Percentiles rank a stretch among this genome's conserved stretches.
These are phyloP conservation scores for Colletotrichum abscissum DNA, from an alignment of 2,329 filamentous ascomycete species.

Conservation along the genomic window DNA sequence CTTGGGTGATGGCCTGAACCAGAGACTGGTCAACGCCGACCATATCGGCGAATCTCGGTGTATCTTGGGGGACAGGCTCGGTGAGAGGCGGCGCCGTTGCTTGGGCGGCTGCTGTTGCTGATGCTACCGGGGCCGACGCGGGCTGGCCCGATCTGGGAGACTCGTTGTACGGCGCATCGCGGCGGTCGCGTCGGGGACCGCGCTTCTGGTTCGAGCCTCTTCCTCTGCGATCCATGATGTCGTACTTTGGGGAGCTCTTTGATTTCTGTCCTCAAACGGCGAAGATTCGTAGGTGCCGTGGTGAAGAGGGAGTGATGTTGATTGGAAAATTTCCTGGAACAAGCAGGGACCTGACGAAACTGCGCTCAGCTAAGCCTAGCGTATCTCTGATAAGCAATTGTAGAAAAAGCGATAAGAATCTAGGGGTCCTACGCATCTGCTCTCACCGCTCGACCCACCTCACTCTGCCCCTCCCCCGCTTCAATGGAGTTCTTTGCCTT, in stretches of 20 bases:
- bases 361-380: slow-evolving; percentile 13
- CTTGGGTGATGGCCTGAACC: slow-evolving; percentile 59
- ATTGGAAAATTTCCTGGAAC: slow-evolving; percentile 25
- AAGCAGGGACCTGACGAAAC: slow-evolving; percentile 25
- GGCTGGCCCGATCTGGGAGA: slow-evolving; percentile 2
- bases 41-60: slow-evolving; percentile 59
- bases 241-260: neutral
- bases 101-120: slow-evolving; percentile 3
- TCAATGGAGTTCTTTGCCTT: too few relatives aligned
- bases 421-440: neutral
- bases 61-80: slow-evolving; percentile 53
- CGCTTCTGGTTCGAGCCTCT: slow-evolving; percentile 22
- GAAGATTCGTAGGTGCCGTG: slow-evolving; percentile 3
- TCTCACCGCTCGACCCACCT: slow-evolving; percentile 14
- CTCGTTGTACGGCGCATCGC: slow-evolving; percentile 9
- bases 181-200: slow-evolving; percentile 15
- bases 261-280: neutral
- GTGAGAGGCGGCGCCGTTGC: slow-evolving; percentile 47
- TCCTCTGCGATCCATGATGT: slow-evolving; percentile 30
- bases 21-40: slow-evolving; percentile 56
- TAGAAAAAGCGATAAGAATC: slow-evolving; percentile 14
- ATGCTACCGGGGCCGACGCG: neutral
- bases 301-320: slow-evolving; percentile 12
- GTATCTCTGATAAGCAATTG: slow-evolving; percentile 7
- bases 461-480: slow-evolving; percentile 16